phyloP scores from a whole-genome alignment of 371 early-diverging fungal genomes.

The Mortierella sp. region DNA sequence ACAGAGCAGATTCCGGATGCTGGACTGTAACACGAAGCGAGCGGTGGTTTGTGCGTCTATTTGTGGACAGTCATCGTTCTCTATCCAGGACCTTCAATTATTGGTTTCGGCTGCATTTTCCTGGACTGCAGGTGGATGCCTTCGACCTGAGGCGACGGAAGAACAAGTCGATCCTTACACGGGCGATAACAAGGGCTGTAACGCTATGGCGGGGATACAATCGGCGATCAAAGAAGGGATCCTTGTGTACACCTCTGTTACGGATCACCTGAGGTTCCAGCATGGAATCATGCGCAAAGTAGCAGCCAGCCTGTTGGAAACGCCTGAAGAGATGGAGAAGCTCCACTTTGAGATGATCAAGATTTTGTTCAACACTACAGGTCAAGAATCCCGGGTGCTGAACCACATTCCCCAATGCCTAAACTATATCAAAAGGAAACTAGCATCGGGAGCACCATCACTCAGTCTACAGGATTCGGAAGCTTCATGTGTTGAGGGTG shows the following conservation, averaged over 20 bases:
- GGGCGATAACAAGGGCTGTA: constrained; percentile 16
- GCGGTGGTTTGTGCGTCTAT: constrained; percentile 45
- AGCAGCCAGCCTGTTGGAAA: constrained; percentile 22
- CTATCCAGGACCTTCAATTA: constrained; percentile 32
- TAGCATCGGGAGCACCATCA: background rate
- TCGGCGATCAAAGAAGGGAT: constrained; percentile 43
- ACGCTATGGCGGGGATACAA: constrained; percentile 47
- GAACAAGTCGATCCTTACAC: background rate
- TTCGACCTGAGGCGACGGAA: background rate
- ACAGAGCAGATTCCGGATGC: constrained; percentile 19
- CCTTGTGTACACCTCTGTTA: constrained; percentile 30
- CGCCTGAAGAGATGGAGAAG: constrained; percentile 32
- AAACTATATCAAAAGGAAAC: constrained; percentile 26
- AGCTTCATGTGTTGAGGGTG: constrained; percentile 8
- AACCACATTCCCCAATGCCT: constrained; percentile 34
- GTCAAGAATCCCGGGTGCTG: constrained; percentile 32
- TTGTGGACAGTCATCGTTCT: constrained; percentile 32
- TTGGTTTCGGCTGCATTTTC: constrained; percentile 14
- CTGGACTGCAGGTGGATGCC: constrained; percentile 7
- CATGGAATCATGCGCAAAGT: constrained; percentile 47
- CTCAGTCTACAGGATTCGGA: background rate
- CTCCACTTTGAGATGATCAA: constrained; percentile 45
- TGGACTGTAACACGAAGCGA: constrained; percentile 39
- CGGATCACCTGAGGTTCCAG: constrained; percentile 34
- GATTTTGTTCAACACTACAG: constrained; percentile 18